These are phyloP conservation scores for Trichoderma arundinaceum DNA, from an alignment of 2,329 filamentous ascomycete genomes.

Conservation along the genomic window DNA sequence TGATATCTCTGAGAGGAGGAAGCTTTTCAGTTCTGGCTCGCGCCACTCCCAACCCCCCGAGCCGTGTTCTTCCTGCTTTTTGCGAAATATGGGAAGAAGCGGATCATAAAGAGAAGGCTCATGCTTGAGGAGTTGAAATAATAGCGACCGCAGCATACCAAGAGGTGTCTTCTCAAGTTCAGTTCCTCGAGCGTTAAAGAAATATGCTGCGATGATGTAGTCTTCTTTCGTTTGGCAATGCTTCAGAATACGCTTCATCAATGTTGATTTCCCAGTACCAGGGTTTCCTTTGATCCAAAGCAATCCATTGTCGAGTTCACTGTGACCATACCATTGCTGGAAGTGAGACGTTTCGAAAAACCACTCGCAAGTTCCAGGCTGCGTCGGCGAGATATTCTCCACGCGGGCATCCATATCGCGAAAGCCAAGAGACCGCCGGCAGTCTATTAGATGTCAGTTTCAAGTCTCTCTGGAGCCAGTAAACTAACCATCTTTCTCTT, in stretches of 20 bases:
- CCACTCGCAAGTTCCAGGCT: background rate
- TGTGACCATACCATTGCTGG: background rate
- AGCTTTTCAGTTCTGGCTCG: background rate
- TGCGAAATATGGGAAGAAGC: background rate
- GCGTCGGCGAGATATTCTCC: background rate
- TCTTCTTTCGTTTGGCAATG: background rate
- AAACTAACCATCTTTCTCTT: background rate
- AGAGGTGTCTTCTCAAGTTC: background rate
- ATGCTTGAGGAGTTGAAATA: background rate
- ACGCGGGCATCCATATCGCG: background rate
- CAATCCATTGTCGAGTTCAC: background rate
- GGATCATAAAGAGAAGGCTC: background rate
- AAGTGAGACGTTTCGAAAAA: background rate
- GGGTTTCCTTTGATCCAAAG: conserved; percentile 5
- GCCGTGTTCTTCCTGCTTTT: background rate
- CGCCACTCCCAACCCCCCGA: background rate
- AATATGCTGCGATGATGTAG: background rate
- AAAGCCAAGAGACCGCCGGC: background rate
- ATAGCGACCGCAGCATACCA: background rate
- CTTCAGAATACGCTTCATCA: background rate
- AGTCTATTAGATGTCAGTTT: background rate
- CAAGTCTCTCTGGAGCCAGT: rapidly evolving
- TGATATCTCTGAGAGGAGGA: background rate
- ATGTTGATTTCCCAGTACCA: background rate
- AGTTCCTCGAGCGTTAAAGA: background rate